A percentile compares a stretch with the other conserved stretches of the same genome.
phyloP scores from a whole-genome alignment of 2,329 filamentous ascomycete genomes.

The Pseudocercospora crystallina region DNA sequence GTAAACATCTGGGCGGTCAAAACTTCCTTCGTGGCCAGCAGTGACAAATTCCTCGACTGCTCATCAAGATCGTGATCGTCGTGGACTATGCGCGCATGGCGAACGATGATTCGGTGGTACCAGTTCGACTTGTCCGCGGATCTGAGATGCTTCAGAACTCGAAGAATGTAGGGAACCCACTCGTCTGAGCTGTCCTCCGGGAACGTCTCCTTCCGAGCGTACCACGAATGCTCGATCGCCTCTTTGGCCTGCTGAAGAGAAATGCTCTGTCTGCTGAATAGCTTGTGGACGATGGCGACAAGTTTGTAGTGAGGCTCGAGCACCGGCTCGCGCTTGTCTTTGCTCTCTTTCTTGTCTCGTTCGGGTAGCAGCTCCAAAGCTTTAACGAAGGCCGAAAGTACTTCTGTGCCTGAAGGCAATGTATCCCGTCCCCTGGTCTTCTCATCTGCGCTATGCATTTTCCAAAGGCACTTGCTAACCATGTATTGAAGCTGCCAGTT shows the following conservation, averaged over 20 bases:
- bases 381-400: constrained; percentile 58
- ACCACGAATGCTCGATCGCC: constrained; percentile 54
- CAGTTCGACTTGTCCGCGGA: constrained; percentile 86
- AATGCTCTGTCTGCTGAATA: constrained; percentile 57
- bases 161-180: constrained; percentile 63
- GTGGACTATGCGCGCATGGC: constrained; percentile 65
- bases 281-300: constrained; percentile 76
- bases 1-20: constrained; percentile 84
- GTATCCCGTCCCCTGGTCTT: constrained; percentile 21
- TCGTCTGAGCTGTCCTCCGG: constrained; percentile 50
- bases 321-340: constrained; percentile 70
- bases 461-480: constrained; percentile 71
- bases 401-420: constrained; percentile 41
- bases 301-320: constrained; percentile 94
- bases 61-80: constrained; percentile 35
- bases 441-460: constrained; percentile 57
- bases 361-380: constrained; percentile 61
- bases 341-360: constrained; percentile 47
- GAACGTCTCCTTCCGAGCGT: constrained; percentile 52
- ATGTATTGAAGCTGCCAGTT: constrained; percentile 69
- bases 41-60: constrained; percentile 39
- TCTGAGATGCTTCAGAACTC: constrained; percentile 59
- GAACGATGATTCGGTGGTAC: constrained; percentile 88
- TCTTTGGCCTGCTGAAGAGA: constrained; percentile 48
- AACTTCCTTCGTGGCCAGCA: constrained; percentile 68